Percentiles rank a stretch among this genome's conserved stretches.
Conservation (phyloP, 352 stramenopile species). For the Phytophthora pini region DNA sequence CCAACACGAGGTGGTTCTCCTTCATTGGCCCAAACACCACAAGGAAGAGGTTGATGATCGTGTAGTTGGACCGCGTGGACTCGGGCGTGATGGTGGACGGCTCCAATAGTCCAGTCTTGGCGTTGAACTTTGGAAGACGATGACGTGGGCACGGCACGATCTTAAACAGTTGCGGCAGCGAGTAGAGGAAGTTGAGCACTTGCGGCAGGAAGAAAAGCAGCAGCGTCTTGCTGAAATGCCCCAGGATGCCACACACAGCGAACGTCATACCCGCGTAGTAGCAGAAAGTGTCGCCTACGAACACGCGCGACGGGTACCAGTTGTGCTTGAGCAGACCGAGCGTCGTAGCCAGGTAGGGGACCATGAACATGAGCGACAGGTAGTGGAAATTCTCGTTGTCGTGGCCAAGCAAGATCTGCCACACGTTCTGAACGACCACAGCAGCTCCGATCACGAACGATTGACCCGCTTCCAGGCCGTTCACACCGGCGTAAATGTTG, state of each 20-base stretch:
- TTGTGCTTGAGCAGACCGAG: conserved; percentile 97
- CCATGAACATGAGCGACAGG: conserved; percentile 97
- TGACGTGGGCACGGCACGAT: conserved; percentile 98
- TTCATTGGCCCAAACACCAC: conserved; percentile 86
- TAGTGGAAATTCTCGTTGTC: conserved; percentile 93
- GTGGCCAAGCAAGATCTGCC: conserved; percentile 91
- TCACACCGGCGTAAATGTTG: conserved; percentile 99
- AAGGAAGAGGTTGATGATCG: conserved; percentile 90
- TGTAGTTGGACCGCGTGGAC: conserved; percentile 86
- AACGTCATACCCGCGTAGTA: conserved; percentile 99
- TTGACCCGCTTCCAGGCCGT: conserved; percentile 98
- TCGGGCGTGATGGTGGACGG: conserved; percentile 92
- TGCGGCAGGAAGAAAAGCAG: conserved; percentile 99
- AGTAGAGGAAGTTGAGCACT: conserved; percentile 99
- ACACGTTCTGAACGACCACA: conserved; percentile 95
- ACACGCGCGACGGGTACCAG: conserved; percentile 97
- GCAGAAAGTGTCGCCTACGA: conserved; percentile 99
- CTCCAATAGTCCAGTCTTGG: conserved; percentile 91
- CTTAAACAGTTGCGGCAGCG: conserved; percentile 97
- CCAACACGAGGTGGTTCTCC: conserved; percentile 73
- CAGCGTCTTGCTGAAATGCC: conserved; percentile 99
- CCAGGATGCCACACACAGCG: conserved; percentile 95
- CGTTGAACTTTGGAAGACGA: conserved; percentile 95
- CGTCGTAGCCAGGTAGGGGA: conserved; percentile 95
- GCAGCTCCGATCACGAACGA: conserved; percentile 92